A percentile compares a stretch with the other conserved stretches of the same genome.
These are phyloP conservation scores for Solanum tarapatanum DNA, from an alignment of 257 asterid species.

Conservation along the genomic window DNA sequence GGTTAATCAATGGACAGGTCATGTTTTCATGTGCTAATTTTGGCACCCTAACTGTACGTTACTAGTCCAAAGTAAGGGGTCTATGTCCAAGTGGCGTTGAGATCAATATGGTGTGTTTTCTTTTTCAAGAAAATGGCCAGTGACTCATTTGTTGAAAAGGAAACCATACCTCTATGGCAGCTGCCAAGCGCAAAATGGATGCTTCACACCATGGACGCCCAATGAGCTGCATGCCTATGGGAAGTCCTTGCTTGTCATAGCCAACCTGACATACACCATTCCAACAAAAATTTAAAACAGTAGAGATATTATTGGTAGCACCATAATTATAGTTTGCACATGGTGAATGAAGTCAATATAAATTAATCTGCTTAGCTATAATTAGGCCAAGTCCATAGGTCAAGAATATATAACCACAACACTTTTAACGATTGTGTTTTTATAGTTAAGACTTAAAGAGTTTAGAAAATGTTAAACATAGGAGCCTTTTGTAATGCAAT, in stretches of 20 bases:
- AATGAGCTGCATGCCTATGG: conserved; percentile 84
- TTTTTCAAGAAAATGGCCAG: neutral
- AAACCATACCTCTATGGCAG: conserved; percentile 61
- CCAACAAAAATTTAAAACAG: neutral
- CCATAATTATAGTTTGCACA: neutral
- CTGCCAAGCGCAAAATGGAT: conserved; percentile 73
- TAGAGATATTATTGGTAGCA: neutral
- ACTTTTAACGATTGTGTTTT: neutral
- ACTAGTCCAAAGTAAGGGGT: neutral
- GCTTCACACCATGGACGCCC: conserved; percentile 98
- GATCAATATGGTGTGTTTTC: neutral
- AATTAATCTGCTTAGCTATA: neutral
- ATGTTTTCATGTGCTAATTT: neutral
- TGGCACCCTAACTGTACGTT: neutral
- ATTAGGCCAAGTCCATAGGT: neutral
- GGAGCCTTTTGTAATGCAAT: neutral
- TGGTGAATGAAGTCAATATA: neutral
- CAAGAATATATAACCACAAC: neutral
- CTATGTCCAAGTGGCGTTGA: neutral
- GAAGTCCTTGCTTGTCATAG: conserved; percentile 89
- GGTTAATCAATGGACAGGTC: neutral
- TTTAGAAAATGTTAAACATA: neutral
- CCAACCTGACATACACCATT: conserved; percentile 43
- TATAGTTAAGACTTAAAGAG: neutral
- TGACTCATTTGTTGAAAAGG: neutral